Conservation (phyloP, 2,329 filamentous ascomycete genomes). For the Dothistroma septosporum region DNA sequence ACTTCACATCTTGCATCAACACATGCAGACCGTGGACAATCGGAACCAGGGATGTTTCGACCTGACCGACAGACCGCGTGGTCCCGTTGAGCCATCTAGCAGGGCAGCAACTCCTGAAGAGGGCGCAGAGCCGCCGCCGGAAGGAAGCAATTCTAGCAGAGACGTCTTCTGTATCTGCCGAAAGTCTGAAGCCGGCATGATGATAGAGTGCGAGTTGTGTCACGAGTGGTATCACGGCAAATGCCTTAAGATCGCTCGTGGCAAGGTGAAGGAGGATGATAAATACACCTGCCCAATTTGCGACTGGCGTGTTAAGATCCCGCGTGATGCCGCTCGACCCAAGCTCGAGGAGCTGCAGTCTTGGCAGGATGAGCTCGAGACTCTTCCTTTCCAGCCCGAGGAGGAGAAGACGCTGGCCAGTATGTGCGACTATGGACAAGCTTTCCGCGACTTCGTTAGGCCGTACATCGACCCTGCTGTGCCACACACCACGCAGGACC, state of each 20-base stretch:
- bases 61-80: slow-evolving; percentile 77
- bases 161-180: slow-evolving; percentile 98
- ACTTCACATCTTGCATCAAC: slow-evolving; percentile 87
- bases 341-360: slow-evolving; percentile 84
- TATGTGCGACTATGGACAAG: slow-evolving; percentile 79
- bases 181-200: slow-evolving; percentile 90
- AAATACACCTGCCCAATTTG: slow-evolving; percentile 98
- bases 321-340: slow-evolving; percentile 88
- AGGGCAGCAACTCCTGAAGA: slow-evolving; percentile 65
- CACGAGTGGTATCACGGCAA: slow-evolving; percentile 99
- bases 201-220: slow-evolving; percentile 98
- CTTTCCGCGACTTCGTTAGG: slow-evolving; percentile 77
- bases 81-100: slow-evolving; percentile 87
- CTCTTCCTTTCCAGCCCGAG: slow-evolving; percentile 82
- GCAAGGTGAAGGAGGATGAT: slow-evolving; percentile 97
- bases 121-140: slow-evolving; percentile 35
- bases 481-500: slow-evolving; percentile 72
- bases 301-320: slow-evolving; percentile 95
- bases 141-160: slow-evolving; percentile 49
- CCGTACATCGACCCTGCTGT: slow-evolving; percentile 76
- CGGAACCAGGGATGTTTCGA: slow-evolving; percentile 92
- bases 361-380: slow-evolving; percentile 78
- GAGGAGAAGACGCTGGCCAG: slow-evolving; percentile 82
- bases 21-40: slow-evolving; percentile 89
- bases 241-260: slow-evolving; percentile 93